phyloP scores from a whole-genome alignment of 257 asterid genomes.

The Ehretia macrophylla region DNA sequence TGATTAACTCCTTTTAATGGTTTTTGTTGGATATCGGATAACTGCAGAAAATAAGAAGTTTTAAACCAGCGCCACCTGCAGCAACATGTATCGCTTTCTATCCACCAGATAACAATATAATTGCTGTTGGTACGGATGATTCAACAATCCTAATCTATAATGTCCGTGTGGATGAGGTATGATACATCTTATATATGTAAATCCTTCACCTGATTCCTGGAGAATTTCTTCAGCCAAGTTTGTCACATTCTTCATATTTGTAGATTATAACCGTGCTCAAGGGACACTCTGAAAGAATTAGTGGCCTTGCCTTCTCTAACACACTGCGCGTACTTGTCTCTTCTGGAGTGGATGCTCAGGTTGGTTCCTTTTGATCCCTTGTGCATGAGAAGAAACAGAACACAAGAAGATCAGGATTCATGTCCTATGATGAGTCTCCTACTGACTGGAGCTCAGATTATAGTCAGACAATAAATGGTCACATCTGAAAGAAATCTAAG shows the following conservation, averaged over 20 bases:
- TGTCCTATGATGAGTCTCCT: too few relatives aligned
- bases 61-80: conserved; percentile 48
- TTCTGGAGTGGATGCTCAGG: conserved; percentile 17
- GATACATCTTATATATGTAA: neutral
- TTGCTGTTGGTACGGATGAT: conserved; percentile 69
- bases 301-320: conserved; percentile 14
- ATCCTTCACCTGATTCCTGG: neutral
- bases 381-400: neutral
- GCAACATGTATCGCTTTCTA: conserved; percentile 61
- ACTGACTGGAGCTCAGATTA: too few relatives aligned
- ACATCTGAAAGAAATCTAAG: too few relatives aligned
- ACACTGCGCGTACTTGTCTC: conserved; percentile 3
- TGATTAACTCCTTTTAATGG: neutral
- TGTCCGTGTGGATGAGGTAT: conserved; percentile 54
- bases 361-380: neutral
- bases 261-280: conserved; percentile 52
- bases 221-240: conserved; percentile 1
- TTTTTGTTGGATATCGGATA: conserved; percentile 16
- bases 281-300: conserved; percentile 58
- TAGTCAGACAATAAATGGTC: too few relatives aligned
- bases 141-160: conserved; percentile 54
- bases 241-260: conserved; percentile 4
- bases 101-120: conserved; percentile 69
- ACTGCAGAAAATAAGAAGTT: conserved; percentile 48
- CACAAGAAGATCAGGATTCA: neutral